Evolutionary conservation across 176 grass and related monocot genomes (phyloP), one percentile per base, ranked within the genome.

Genomic region (Miscanthus lutarioriparius): DNA sequence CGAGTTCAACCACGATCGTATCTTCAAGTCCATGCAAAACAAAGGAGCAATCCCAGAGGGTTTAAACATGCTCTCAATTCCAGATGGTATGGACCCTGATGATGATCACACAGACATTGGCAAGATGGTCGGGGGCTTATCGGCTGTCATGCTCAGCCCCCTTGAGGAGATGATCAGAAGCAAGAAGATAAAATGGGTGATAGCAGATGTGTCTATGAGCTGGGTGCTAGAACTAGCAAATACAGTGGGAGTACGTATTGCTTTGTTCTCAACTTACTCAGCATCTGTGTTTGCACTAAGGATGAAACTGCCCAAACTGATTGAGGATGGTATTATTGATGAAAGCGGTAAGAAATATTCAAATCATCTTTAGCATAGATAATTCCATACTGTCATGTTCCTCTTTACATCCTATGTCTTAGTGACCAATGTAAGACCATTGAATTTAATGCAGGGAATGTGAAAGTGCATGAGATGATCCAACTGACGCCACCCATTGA

Each of bases 1-100:
- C 0, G 83, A 93, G 75, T 96, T 93, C 84, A 89, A 91, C 81
- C 78, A 93, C 5, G 20, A 33, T 9, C 69, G 88, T 56, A 80
- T 95, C 40, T 43, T 87, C 49, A 49, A 74, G 53, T 66, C 84
- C 74, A 80, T 91, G 23, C 43, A 71, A 35, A 78, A 93, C 68
- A 64, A 74, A 72, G 83, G 43, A 74, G 39, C 41, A 4, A 53
- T 87, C 43, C 77, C 84, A 4, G 76, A 80, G 77, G 84, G 78
- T 64, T 58, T 97, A 2, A 71, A 84, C n/a, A 78, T 92, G 92
- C 74, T 94, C 35, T 81, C 84, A 8, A 13, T 94, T 72, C 88
- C 90, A 7, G 92, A 97, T 56, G 92, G 95, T 40, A 61, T 92
- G 70, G 88, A n/a, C 12, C 85, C 91, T 35, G 78, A 54, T 43